Conservation (phyloP, 495 filamentous ascomycete species). For the Margaritispora aquatica region DNA sequence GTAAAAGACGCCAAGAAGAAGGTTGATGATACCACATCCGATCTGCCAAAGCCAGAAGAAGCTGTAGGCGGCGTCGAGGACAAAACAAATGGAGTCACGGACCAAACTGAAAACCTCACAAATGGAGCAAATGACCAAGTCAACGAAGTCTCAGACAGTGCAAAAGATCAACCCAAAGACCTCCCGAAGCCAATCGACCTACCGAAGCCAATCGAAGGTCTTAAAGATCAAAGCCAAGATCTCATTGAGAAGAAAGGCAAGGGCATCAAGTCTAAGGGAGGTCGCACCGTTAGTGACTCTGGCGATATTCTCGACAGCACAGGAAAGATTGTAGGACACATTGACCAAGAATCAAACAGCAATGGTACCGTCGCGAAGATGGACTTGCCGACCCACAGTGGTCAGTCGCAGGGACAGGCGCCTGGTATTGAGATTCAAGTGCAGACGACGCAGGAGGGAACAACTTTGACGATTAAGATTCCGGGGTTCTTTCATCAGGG, state of each 20-base stretch:
- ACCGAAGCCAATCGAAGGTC: neutral
- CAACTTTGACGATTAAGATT: constrained; percentile 15
- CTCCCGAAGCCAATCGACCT: neutral
- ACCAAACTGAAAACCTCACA: neutral
- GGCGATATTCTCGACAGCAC: constrained; percentile 24
- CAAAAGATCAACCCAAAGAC: neutral
- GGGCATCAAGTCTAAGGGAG: constrained; percentile 13
- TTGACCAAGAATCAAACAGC: neutral
- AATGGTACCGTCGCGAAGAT: neutral
- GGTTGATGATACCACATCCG: neutral
- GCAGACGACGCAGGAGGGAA: constrained; percentile 18
- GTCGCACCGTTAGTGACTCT: constrained; percentile 23
- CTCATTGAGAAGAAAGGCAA: constrained; percentile 24
- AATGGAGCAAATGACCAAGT: neutral
- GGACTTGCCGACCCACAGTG: neutral
- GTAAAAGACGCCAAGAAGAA: constrained; percentile 1
- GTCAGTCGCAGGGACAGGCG: neutral
- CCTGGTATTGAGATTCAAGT: constrained; percentile 15
- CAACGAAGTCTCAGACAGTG: neutral
- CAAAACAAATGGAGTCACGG: neutral
- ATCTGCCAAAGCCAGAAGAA: neutral
- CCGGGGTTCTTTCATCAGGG: constrained; percentile 8
- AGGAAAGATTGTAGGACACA: neutral
- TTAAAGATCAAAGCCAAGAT: constrained; percentile 3
- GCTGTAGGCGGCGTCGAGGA: neutral